Percentiles rank a stretch among this genome's conserved stretches.
Evolutionary conservation across 1,139 yeast genomes (phyloP).

Genomic region (Lodderomyces orthopsilosis): DNA sequence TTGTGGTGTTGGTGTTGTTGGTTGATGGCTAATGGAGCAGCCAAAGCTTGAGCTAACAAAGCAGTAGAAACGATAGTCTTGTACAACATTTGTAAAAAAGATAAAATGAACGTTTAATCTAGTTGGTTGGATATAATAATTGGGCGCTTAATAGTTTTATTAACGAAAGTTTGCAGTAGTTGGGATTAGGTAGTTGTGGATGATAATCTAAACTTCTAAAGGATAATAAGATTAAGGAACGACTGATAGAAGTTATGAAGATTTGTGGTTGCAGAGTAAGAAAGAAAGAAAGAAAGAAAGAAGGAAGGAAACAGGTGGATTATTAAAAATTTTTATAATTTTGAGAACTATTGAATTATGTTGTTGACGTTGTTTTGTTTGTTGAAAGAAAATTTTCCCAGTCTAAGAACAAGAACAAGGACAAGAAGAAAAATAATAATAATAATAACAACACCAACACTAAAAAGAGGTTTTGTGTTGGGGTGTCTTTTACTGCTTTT

Average conservation of each 20-base stretch:
- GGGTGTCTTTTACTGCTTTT: too few relatives aligned
- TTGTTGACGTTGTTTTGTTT: not conserved
- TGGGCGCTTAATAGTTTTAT: too few relatives aligned
- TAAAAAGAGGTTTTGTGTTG: too few relatives aligned
- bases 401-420: too few relatives aligned
- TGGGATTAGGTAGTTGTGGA: not conserved
- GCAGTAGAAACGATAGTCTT: constrained; percentile 38
- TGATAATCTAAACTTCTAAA: constrained; percentile 4
- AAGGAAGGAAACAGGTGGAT: too few relatives aligned
- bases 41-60: constrained; percentile 26
- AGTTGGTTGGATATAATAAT: not conserved
- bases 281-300: constrained; percentile 1
- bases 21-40: constrained; percentile 27
- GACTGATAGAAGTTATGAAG: constrained; percentile 7
- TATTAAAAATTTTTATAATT: not conserved
- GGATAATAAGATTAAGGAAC: constrained; percentile 6
- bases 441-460: too few relatives aligned
- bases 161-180: constrained; percentile 4
- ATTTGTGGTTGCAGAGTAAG: constrained; percentile 1
- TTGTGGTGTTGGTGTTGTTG: constrained; percentile 32
- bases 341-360: not conserved
- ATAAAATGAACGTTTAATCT: not conserved
- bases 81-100: constrained; percentile 47
- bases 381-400: not conserved
- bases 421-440: not conserved